These are phyloP conservation scores for Fraxinus pennsylvanica DNA, from an alignment of 257 asterid genomes.

Conservation along the genomic window DNA sequence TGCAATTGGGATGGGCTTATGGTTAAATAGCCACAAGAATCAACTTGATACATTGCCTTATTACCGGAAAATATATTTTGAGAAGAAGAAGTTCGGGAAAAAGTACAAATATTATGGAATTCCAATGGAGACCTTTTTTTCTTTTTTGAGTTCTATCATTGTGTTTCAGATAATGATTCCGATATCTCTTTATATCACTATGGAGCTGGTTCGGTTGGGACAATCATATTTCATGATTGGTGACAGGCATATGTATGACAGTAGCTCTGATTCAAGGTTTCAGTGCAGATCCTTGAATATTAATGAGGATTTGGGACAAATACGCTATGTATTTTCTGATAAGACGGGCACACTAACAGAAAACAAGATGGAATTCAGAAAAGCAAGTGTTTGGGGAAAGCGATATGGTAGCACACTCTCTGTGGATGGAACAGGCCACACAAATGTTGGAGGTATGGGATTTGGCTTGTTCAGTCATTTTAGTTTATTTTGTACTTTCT, in stretches of 20 bases:
- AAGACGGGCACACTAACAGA: constrained; percentile 97
- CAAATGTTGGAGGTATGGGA: constrained; percentile 58
- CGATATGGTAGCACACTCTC: constrained; percentile 51
- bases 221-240: constrained; percentile 99
- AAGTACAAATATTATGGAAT: constrained; percentile 78
- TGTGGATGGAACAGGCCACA: constrained; percentile 40
- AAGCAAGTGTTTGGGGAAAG: constrained; percentile 83
- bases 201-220: constrained; percentile 99
- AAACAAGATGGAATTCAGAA: constrained; percentile 96
- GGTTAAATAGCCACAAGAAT: constrained; percentile 66
- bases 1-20: constrained; percentile 83
- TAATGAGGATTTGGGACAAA: constrained; percentile 98
- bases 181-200: constrained; percentile 92
- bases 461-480: neutral
- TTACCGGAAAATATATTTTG: constrained; percentile 71
- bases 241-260: constrained; percentile 81
- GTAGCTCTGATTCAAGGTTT: constrained; percentile 72
- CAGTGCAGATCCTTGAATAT: constrained; percentile 99
- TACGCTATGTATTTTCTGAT: constrained; percentile 86
- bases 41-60: constrained; percentile 86
- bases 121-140: constrained; percentile 91
- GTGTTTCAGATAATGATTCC: constrained; percentile 99
- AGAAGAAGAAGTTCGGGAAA: constrained; percentile 54
- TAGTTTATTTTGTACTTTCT: neutral
- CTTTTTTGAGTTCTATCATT: constrained; percentile 90